Conservation (phyloP, 2,329 filamentous ascomycete species). For the Sporothrix pallida region DNA sequence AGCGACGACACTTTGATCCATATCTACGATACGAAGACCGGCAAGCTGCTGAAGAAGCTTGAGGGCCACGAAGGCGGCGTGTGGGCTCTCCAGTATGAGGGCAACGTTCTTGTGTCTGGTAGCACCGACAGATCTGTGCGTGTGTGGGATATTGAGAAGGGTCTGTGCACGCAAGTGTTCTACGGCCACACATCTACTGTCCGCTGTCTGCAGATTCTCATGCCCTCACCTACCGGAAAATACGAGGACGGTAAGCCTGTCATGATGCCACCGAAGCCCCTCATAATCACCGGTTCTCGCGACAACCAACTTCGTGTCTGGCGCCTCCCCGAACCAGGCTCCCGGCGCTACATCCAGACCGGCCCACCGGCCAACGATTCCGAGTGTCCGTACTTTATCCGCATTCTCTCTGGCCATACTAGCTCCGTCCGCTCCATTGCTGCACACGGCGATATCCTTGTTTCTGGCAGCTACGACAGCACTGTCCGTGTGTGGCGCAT, state of each 20-base stretch:
- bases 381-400: constrained; percentile 94
- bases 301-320: constrained; percentile 94
- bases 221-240: constrained; percentile 79
- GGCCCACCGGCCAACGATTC: constrained; percentile 73
- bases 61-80: constrained; percentile 96
- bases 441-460: constrained; percentile 91
- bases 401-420: constrained; percentile 81
- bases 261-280: constrained; percentile 90
- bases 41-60: constrained; percentile 79
- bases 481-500: constrained; percentile 97
- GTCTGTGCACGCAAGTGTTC: constrained; percentile 91
- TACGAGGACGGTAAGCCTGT: constrained; percentile 73
- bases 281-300: constrained; percentile 96
- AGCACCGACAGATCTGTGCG: constrained; percentile 97
- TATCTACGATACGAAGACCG: constrained; percentile 96
- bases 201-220: constrained; percentile 90
- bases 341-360: constrained; percentile 78
- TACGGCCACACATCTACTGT: constrained; percentile 98
- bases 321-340: constrained; percentile 83
- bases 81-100: constrained; percentile 96
- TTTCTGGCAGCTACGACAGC: constrained; percentile 95
- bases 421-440: constrained; percentile 97
- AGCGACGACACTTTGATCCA: constrained; percentile 98
- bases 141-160: constrained; percentile 98
- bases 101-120: constrained; percentile 91